Evolutionary conservation across 2,329 filamentous ascomycete species (phyloP).

Genomic region (Stylonectria norvegica): DNA sequence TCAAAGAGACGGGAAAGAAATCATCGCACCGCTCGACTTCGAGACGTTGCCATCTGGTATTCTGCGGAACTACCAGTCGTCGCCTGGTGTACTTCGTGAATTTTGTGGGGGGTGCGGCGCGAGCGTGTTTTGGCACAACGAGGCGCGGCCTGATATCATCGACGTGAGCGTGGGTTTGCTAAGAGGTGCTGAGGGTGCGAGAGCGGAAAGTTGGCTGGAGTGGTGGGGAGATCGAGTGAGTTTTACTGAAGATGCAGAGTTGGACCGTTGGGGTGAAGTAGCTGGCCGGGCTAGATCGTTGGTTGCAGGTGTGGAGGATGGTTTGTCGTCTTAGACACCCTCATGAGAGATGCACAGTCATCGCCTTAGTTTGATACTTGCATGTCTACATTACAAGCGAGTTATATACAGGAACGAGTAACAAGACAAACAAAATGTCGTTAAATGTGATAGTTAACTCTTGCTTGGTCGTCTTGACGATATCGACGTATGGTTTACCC

Average conservation of each 20-base stretch:
- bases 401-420: too few species aligned
- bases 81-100: slow-evolving; percentile 50
- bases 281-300: background rate
- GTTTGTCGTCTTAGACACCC: slow-evolving; percentile 10
- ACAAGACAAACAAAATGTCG: too few species aligned
- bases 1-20: background rate
- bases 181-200: slow-evolving; percentile 46
- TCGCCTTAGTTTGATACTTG: too few species aligned
- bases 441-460: too few species aligned
- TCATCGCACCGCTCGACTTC: slow-evolving; percentile 33
- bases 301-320: background rate
- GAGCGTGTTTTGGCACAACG: slow-evolving; percentile 59
- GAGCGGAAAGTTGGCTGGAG: slow-evolving; percentile 57
- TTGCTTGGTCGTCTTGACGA: too few species aligned
- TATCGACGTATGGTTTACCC: too few species aligned
- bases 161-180: slow-evolving; percentile 63
- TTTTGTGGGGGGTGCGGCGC: slow-evolving; percentile 64
- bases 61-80: slow-evolving; percentile 53
- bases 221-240: slow-evolving; percentile 60
- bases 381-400: too few species aligned
- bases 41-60: slow-evolving; percentile 37
- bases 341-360: too few species aligned
- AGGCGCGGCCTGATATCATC: slow-evolving; percentile 51
- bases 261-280: background rate
- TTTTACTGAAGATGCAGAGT: slow-evolving; percentile 49